Evolutionary conservation across 2,329 filamentous ascomycete genomes (phyloP).

Genomic region (Bipolaris cookei): DNA sequence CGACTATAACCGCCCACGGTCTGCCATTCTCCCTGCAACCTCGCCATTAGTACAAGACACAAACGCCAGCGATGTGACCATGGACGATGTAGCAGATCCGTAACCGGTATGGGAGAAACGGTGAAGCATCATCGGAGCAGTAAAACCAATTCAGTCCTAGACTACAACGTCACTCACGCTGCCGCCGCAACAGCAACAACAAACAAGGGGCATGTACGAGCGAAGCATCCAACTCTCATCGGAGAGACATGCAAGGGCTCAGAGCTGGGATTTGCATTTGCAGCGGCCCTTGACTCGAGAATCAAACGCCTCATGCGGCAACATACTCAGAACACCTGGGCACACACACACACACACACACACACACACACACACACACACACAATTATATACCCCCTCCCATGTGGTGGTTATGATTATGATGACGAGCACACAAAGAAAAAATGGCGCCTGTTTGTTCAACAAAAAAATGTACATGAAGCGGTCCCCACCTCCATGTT

Average conservation of each 20-base stretch:
- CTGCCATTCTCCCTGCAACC: slow-evolving; percentile 37
- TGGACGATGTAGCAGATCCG: slow-evolving; percentile 38
- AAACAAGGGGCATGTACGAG: neutral
- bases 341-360: too few species aligned
- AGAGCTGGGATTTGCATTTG: neutral
- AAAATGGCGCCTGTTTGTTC: too few species aligned
- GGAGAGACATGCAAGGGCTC: neutral
- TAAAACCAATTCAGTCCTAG: neutral
- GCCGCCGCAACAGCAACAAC: neutral
- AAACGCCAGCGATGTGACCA: slow-evolving; percentile 37
- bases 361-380: too few species aligned
- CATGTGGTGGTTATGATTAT: too few species aligned
- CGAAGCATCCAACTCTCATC: neutral
- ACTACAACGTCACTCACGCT: neutral
- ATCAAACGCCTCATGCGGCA: neutral
- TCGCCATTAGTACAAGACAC: slow-evolving; percentile 33
- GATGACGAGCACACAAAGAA: too few species aligned
- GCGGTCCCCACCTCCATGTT: too few species aligned
- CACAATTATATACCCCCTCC: too few species aligned
- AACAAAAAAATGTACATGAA: too few species aligned
- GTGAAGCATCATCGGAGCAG: slow-evolving; percentile 1
- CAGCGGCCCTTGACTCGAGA: too few species aligned
- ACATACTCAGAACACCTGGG: too few species aligned
- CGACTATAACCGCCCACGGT: slow-evolving; percentile 42
- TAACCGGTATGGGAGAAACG: neutral